Conservation (phyloP, 331 rosid species). For the Quercus lobata region DNA sequence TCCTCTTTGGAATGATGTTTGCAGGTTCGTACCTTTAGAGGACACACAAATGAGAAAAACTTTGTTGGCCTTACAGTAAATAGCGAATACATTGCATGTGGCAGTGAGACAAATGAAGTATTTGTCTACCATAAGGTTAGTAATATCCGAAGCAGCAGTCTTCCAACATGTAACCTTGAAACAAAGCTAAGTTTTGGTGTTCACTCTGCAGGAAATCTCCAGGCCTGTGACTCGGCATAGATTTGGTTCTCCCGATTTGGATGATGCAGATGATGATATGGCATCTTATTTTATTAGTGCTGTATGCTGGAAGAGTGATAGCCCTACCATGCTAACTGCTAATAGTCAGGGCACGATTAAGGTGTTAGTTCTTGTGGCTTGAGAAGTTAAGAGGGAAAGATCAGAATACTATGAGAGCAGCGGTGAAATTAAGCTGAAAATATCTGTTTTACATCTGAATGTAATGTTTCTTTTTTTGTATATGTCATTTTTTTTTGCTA, state of each 20-base stretch:
- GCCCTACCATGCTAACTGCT: constrained; percentile 90
- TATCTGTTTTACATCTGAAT: background rate
- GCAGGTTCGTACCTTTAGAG: constrained; percentile 88
- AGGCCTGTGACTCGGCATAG: constrained; percentile 84
- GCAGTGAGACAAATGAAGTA: constrained; percentile 96
- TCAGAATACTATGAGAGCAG: constrained; percentile 10
- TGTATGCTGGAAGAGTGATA: constrained; percentile 97
- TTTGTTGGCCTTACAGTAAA: constrained; percentile 93
- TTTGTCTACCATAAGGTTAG: constrained; percentile 93
- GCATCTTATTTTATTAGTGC: constrained; percentile 93
- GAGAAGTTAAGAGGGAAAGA: background rate
- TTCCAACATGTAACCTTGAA: background rate
- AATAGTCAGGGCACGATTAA: constrained; percentile 97
- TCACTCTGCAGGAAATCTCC: constrained; percentile 67
- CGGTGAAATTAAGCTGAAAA: constrained; percentile 12
- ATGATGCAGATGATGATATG: constrained; percentile 75
- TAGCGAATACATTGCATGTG: constrained; percentile 85
- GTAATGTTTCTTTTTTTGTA: constrained; percentile 25
- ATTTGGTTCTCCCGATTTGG: constrained; percentile 72
- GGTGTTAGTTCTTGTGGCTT: constrained; percentile 93
- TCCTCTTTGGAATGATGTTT: background rate
- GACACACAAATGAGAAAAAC: constrained; percentile 94
- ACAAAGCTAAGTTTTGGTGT: constrained; percentile 15
- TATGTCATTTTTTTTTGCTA: constrained; percentile 21
- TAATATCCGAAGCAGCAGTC: background rate